phyloP scores from a whole-genome alignment of 2,329 filamentous ascomycete species.

The Hymenoscyphus infarciens region DNA sequence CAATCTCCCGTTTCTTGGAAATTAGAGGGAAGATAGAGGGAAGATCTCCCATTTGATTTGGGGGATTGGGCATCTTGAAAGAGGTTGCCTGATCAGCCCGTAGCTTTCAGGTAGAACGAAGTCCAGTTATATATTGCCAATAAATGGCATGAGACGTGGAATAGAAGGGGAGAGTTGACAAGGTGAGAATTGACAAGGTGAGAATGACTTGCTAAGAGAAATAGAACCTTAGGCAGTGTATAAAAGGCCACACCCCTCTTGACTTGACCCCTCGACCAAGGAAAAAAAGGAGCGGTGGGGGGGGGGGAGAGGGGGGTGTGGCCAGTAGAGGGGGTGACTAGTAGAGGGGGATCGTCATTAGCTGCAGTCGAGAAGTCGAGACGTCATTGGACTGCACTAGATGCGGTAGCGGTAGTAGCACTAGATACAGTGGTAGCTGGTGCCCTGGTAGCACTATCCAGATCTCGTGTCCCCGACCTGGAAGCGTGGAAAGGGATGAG shows the following conservation, averaged over 20 bases:
- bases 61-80: slow-evolving; percentile 34
- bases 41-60: slow-evolving; percentile 24
- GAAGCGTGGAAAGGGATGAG: neutral
- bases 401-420: no score
- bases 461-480: neutral
- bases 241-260: neutral
- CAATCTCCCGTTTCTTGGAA: slow-evolving; percentile 37
- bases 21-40: slow-evolving; percentile 28
- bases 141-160: neutral
- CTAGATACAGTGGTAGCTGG: no score
- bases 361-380: slow-evolving; percentile 4
- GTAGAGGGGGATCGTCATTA: neutral
- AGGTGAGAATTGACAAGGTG: neutral
- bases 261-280: no score
- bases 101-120: neutral
- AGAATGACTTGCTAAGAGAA: neutral
- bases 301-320: neutral
- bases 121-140: neutral
- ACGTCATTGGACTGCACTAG: slow-evolving; percentile 18
- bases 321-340: no score
- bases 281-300: neutral
- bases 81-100: neutral
- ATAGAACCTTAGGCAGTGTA: neutral
- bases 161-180: neutral
- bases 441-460: no score